A percentile compares a stretch with the other conserved stretches of the same genome.
These are phyloP conservation scores for Alloascoidea africana DNA, from an alignment of 805 yeast genomes.

Conservation along the genomic window DNA sequence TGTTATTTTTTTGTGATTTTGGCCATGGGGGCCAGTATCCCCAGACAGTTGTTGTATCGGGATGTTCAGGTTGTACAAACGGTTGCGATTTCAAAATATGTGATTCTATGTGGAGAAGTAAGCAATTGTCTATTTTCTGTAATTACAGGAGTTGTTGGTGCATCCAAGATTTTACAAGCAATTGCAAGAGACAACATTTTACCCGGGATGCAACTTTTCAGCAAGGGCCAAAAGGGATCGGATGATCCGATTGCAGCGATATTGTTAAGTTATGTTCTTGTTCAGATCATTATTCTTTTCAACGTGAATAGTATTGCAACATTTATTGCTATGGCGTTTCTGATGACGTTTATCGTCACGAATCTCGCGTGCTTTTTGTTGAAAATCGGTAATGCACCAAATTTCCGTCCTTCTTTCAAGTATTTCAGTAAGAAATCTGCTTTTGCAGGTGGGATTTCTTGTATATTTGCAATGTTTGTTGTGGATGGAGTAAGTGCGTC, in stretches of 20 bases:
- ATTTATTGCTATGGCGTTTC: conserved; percentile 90
- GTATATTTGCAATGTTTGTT: conserved; percentile 78
- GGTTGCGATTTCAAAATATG: conserved; percentile 47
- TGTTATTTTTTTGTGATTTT: conserved; percentile 72
- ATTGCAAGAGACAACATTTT: conserved; percentile 77
- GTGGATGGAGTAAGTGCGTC: conserved; percentile 89
- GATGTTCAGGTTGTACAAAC: conserved; percentile 84
- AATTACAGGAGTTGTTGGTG: conserved; percentile 91
- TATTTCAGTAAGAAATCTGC: conserved; percentile 81
- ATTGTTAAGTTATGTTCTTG: conserved; percentile 61
- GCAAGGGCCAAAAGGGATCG: conserved; percentile 26
- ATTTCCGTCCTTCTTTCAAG: conserved; percentile 88
- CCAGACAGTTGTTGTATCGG: conserved; percentile 57
- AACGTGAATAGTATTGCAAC: conserved; percentile 92
- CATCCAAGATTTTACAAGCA: conserved; percentile 83
- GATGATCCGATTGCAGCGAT: conserved; percentile 56
- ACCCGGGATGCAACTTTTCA: conserved; percentile 60
- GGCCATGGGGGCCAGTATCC: conserved; percentile 65
- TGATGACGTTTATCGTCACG: conserved; percentile 91
- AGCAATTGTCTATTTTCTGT: conserved; percentile 86
- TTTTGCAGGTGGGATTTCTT: conserved; percentile 49
- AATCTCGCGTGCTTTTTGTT: conserved; percentile 86
- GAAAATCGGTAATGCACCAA: conserved; percentile 90
- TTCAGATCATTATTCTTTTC: conserved; percentile 76
- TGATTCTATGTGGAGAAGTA: conserved; percentile 78